These are phyloP conservation scores for Pichia cephalocereana DNA, from an alignment of 805 yeast species.

Conservation along the genomic window DNA sequence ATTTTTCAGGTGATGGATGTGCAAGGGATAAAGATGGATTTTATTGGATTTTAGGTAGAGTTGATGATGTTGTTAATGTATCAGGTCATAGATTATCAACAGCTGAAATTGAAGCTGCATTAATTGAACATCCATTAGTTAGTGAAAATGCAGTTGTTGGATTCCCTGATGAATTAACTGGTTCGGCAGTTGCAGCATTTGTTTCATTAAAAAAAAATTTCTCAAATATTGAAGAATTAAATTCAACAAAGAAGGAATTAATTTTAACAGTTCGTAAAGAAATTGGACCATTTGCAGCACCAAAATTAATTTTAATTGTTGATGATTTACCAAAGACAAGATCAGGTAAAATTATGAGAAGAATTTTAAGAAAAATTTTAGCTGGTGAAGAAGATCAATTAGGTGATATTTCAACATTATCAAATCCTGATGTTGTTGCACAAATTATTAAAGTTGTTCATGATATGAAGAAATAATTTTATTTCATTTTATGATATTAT, in stretches of 20 bases:
- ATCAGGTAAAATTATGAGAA: slow-evolving; percentile 82
- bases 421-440: slow-evolving; percentile 66
- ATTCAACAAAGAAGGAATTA: slow-evolving; percentile 51
- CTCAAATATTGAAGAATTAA: slow-evolving; percentile 33
- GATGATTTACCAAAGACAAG: slow-evolving; percentile 79
- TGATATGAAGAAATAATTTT: background rate
- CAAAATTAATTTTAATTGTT: slow-evolving; percentile 62
- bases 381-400: slow-evolving; percentile 73
- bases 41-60: slow-evolving; percentile 81
- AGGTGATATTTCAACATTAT: slow-evolving; percentile 71
- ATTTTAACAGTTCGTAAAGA: slow-evolving; percentile 65
- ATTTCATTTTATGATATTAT: too few species aligned
- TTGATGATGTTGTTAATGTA: slow-evolving; percentile 82
- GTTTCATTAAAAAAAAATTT: slow-evolving; percentile 51
- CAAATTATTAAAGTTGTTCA: slow-evolving; percentile 48
- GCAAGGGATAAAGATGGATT: slow-evolving; percentile 79
- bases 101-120: slow-evolving; percentile 79
- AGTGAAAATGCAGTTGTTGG: slow-evolving; percentile 83
- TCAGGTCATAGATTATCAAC: slow-evolving; percentile 85
- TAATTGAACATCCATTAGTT: slow-evolving; percentile 60
- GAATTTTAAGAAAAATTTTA: slow-evolving; percentile 68
- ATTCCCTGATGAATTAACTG: slow-evolving; percentile 72
- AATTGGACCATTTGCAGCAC: slow-evolving; percentile 84
- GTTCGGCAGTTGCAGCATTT: slow-evolving; percentile 79
- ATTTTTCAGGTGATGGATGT: slow-evolving; percentile 87